Percentiles rank a stretch among this genome's conserved stretches.
phyloP scores from a whole-genome alignment of 2,329 filamentous ascomycete species.

The Fusarium transvaalense region DNA sequence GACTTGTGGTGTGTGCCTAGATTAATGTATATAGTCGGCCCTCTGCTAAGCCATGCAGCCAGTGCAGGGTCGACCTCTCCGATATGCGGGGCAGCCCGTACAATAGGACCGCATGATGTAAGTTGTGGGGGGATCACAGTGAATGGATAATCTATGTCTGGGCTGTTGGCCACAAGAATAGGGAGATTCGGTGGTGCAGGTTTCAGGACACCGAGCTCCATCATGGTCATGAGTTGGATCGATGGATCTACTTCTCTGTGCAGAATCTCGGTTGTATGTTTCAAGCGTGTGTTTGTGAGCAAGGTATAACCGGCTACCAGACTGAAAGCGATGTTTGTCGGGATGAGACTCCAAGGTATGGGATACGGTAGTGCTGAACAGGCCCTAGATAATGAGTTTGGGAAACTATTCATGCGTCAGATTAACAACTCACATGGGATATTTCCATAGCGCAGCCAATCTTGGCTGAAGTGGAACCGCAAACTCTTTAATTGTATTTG shows the following conservation, averaged over 20 bases:
- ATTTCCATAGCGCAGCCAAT: neutral
- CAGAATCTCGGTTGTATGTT: neutral
- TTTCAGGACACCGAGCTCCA: neutral
- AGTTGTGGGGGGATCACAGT: neutral
- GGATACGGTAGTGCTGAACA: neutral
- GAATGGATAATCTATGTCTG: neutral
- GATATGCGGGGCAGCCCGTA: neutral
- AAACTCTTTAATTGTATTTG: neutral
- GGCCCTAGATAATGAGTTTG: fast-evolving
- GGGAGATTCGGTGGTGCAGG: neutral
- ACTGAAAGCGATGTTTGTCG: neutral
- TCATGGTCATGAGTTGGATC: neutral
- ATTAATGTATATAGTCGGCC: neutral
- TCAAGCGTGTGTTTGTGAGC: neutral
- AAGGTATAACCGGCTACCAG: neutral
- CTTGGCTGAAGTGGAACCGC: neutral
- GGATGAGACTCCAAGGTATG: neutral
- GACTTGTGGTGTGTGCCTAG: neutral
- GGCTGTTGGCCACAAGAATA: neutral
- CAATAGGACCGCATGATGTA: neutral
- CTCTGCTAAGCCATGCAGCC: neutral
- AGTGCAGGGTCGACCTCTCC: neutral
- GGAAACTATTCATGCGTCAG: fast-evolving
- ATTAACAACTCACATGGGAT: neutral
- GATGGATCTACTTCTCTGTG: neutral